A percentile compares a stretch with the other conserved stretches of the same genome.
phyloP scores from a whole-genome alignment of 2,329 filamentous ascomycete species.

The Colletotrichum lupini region DNA sequence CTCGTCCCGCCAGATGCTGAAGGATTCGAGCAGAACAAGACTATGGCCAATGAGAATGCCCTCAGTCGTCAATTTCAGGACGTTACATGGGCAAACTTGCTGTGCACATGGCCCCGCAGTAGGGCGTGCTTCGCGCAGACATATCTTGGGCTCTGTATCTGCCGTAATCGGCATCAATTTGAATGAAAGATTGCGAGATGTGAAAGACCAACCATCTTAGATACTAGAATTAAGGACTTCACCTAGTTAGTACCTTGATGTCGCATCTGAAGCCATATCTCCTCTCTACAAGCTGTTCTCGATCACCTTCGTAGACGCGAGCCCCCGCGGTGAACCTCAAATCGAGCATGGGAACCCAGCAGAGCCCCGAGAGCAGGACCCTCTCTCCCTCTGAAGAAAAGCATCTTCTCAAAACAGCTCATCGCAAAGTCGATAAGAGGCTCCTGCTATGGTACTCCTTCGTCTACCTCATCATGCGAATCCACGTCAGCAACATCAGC shows the following conservation, averaged over 20 bases:
- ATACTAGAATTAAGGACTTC: rapidly evolving
- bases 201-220: too few species aligned
- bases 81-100: not conserved
- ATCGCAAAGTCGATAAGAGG: slow-evolving; percentile 40
- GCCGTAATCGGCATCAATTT: not conserved
- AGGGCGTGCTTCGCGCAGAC: slow-evolving; percentile 34
- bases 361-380: not conserved
- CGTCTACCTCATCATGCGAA: slow-evolving; percentile 41
- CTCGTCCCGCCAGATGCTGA: not conserved
- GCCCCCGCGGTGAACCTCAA: too few species aligned
- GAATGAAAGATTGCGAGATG: not conserved
- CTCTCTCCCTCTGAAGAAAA: slow-evolving; percentile 2
- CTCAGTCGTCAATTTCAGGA: not conserved
- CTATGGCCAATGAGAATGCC: not conserved
- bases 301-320: too few species aligned
- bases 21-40: not conserved
- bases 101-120: slow-evolving; percentile 34
- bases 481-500: slow-evolving; percentile 41
- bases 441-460: slow-evolving; percentile 40
- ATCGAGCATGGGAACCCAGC: not conserved
- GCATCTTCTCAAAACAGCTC: slow-evolving; percentile 31
- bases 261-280: too few species aligned
- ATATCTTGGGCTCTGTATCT: not conserved
- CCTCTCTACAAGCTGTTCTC: too few species aligned
- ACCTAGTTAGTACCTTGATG: too few species aligned